Evolutionary conservation across 257 asterid species (phyloP).

Genomic region (Osmanthus fragrans): DNA sequence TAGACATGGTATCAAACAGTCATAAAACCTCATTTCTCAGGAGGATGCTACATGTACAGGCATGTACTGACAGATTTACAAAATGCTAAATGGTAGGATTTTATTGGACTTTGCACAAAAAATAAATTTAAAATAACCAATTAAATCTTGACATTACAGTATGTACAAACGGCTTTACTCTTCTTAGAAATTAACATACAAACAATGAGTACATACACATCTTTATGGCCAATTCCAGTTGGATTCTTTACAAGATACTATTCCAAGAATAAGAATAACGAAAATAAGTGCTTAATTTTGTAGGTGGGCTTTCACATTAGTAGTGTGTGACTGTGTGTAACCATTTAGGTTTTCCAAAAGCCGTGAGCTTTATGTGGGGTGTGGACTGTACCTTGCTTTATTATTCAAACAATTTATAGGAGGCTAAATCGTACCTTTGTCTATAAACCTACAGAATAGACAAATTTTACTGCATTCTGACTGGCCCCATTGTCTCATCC

Average conservation of each 20-base stretch:
- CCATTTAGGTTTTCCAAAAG: background rate
- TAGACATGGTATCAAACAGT: background rate
- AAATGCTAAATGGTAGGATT: too few species aligned
- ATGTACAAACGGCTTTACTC: too few species aligned
- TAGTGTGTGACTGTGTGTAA: background rate
- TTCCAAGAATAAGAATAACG: background rate
- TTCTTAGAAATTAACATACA: background rate
- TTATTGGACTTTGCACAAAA: too few species aligned
- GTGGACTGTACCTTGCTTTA: background rate
- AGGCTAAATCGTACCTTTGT: background rate
- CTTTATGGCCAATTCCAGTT: background rate
- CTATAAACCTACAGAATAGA: background rate
- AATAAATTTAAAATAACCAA: too few species aligned
- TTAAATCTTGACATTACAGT: too few species aligned
- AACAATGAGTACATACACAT: background rate
- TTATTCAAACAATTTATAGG: background rate
- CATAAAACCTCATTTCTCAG: background rate
- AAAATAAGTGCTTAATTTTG: background rate
- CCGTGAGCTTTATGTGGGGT: background rate
- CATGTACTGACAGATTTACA: too few species aligned
- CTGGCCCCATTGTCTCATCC: background rate
- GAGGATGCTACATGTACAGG: too few species aligned
- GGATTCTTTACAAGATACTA: background rate
- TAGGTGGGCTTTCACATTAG: background rate
- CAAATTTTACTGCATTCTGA: background rate